These are phyloP conservation scores for Brettanomyces naardenensis DNA, from an alignment of 805 yeast species.

Conservation along the genomic window DNA sequence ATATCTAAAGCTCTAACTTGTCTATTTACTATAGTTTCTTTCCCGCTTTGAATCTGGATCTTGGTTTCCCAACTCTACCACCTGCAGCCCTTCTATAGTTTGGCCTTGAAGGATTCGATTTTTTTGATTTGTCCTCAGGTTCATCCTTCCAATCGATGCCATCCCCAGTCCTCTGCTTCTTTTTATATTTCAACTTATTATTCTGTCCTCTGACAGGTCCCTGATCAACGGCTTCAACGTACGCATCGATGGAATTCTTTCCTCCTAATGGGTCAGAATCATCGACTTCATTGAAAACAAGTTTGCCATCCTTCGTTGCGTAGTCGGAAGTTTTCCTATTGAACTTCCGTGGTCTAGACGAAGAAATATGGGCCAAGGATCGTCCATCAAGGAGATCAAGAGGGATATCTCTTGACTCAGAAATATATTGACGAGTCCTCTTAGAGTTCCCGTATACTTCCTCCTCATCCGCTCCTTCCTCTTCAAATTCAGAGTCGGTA, in stretches of 20 bases:
- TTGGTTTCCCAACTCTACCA: conserved; percentile 24
- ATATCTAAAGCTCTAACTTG: too few relatives aligned
- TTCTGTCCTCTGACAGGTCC: conserved; percentile 93
- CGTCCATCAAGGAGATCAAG: conserved; percentile 81
- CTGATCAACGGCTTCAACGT: conserved; percentile 85
- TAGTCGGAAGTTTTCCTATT: conserved; percentile 38
- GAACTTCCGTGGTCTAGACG: conserved; percentile 68
- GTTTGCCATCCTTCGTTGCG: conserved; percentile 56
- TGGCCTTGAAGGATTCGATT: not conserved
- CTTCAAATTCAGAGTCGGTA: conserved; percentile 41
- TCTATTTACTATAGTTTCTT: conserved; percentile 45
- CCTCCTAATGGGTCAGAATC: conserved; percentile 40
- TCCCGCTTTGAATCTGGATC: conserved; percentile 48
- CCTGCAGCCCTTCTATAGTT: conserved; percentile 2
- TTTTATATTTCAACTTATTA: conserved; percentile 80
- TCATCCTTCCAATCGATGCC: conserved; percentile 42
- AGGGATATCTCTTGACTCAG: conserved; percentile 69
- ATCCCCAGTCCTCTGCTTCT: conserved; percentile 37
- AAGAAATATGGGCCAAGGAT: conserved; percentile 81
- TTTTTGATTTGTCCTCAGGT: conserved; percentile 4
- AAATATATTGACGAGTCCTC: conserved; percentile 48
- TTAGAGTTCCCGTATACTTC: conserved; percentile 20
- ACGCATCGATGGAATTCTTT: conserved; percentile 73
- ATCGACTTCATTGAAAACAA: conserved; percentile 51
- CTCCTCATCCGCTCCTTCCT: conserved; percentile 35